Evolutionary conservation across 495 filamentous ascomycete species (phyloP), one percentile per base, ranked within the genome.

Genomic region (Cercophora samala): DNA sequence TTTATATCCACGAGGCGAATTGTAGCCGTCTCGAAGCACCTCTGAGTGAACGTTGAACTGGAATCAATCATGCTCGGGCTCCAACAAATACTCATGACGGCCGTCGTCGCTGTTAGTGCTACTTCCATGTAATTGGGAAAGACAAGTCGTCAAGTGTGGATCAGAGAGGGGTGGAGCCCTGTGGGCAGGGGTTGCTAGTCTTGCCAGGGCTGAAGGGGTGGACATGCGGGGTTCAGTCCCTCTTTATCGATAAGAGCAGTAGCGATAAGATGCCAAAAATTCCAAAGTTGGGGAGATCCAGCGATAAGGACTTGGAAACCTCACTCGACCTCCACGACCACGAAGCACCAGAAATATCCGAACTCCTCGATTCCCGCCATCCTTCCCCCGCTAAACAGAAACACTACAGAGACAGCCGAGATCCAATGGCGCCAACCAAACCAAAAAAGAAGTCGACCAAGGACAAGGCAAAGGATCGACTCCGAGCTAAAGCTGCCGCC

Each of bases 361-460:
- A 18, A 18, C 13, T 54, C 52, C 1, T 54, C 15, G 15, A 19
- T 54, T 15, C 6, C 17, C 52, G 5, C 52, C 19, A 9, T 21
- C 52, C 52, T 4, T 54, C 37, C 22, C 13, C n/a, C n/a, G n/a
- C n/a, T n/a, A n/a, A n/a, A n/a, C n/a, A n/a, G n/a, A n/a, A 6
- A 17, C 19, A 17, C 32, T 21, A 29, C 25, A 60, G 22, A 64
- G 22, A 60, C 23, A n/a, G 8, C 8, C 11, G 9, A 2, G 37
- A 46, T 9, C 2, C 37, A 5, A 82, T 82, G 80, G 80, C 80
- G 18, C 80, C 80, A 22, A 78, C 78, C 42, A 79, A 79, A 66
- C 79, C 79, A 37, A 78, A 80, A 63, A 76, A 73, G 42, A 81
- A 80, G 67, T 68, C 75, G 1, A 75, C 72, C 62, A 78, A 78